These are phyloP conservation scores for Gigaspora rosea DNA, from an alignment of 192 early-diverging fungal genomes.

Conservation along the genomic window DNA sequence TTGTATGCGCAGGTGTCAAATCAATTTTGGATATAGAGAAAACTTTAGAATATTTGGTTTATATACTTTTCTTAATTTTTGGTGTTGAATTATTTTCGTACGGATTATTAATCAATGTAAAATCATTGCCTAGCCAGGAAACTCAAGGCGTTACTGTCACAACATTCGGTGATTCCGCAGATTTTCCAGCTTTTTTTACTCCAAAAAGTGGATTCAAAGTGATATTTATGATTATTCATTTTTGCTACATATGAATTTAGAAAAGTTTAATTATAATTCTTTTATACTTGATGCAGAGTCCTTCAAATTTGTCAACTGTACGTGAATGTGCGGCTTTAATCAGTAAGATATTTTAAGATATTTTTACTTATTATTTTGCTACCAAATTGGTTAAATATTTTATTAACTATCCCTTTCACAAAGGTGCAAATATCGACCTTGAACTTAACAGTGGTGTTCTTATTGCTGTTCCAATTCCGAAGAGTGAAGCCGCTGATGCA, in stretches of 20 bases:
- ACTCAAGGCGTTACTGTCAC: slow-evolving; percentile 92
- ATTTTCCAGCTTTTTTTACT: slow-evolving; percentile 94
- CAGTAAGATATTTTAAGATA: slow-evolving; percentile 42
- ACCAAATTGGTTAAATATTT: background rate
- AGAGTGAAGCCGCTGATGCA: slow-evolving; percentile 60
- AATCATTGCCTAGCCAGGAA: slow-evolving; percentile 49
- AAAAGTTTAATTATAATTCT: background rate
- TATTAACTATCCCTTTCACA: background rate
- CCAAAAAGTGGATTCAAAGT: slow-evolving; percentile 69
- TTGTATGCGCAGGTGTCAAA: slow-evolving; percentile 96
- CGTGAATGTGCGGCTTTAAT: slow-evolving; percentile 60
- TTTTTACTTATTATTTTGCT: background rate
- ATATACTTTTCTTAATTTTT: background rate
- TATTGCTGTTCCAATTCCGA: slow-evolving; percentile 88
- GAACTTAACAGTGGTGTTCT: slow-evolving; percentile 79
- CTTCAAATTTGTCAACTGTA: slow-evolving; percentile 51
- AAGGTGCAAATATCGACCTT: slow-evolving; percentile 62
- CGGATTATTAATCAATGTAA: too few relatives aligned
- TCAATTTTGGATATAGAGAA: slow-evolving; percentile 92
- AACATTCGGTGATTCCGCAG: slow-evolving; percentile 63
- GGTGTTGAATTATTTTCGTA: too few relatives aligned
- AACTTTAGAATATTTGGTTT: slow-evolving; percentile 83
- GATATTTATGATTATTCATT: slow-evolving; percentile 1
- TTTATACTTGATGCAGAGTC: slow-evolving; percentile 42
- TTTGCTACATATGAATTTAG: background rate